Evolutionary conservation across 2,329 filamentous ascomycete genomes (phyloP), one percentile per base, ranked within the genome.

Genomic region (Trichothecium sympodiale): DNA sequence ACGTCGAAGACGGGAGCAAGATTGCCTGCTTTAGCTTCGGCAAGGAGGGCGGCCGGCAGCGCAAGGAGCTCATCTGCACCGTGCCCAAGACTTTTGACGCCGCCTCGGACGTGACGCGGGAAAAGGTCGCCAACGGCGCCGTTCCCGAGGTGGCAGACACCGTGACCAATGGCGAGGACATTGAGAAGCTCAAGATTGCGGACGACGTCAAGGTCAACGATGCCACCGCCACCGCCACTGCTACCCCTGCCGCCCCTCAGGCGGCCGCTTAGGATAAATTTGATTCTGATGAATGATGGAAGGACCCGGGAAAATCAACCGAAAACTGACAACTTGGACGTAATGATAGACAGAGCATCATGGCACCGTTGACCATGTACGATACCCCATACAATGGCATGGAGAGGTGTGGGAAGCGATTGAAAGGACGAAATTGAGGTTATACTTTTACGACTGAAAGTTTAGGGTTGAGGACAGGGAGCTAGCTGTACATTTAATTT

Each of bases 1-100:
- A 67, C n/a, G 52, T 58, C 4, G 42, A 47, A 2, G 60, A 63
- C 3, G 64, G 59, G 31, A 66, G 60, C 13, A 58, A 58, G 34
- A 39, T 77, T 20, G 67, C 69, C 41, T 77, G 74, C 37, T 33
- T 76, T 5, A 68, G 68, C 0, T 59, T 69, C 8, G 76, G 76
- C 2, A 62, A 56, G 35, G 54, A 59, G 34, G 57, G 60, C 4
- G 65, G 67, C 12, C 53, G 61, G 41, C 52, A 63, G 38, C 60
- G 69, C 38, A 48, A 52, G 12, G 67, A 69, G 47, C 54, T 56
- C 30, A 58, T 77, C 25, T 72, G 70, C 49, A 70, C 64, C 6
- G 53, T 77, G 8, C 62, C 65, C 16, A 66, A 60, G 51, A 57
- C 54, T 4, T 67, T 32, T 23, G 20, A 27, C 10, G 10, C 20